Evolutionary conservation across 257 asterid species (phyloP).

Genomic region (Solanum pimpinellifolium): DNA sequence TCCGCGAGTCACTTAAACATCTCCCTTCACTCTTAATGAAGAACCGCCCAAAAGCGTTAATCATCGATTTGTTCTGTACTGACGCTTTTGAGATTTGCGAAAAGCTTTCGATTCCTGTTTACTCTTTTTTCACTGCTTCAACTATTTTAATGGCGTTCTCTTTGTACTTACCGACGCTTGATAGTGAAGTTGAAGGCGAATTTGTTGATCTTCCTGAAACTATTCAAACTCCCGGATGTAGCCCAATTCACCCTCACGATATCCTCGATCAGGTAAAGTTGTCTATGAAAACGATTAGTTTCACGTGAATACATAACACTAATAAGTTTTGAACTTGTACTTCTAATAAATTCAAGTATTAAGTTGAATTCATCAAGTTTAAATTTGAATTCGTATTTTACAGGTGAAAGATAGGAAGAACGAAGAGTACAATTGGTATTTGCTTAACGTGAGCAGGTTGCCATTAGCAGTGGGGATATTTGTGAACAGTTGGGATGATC

Average conservation of each 20-base stretch:
- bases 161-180: slow-evolving; percentile 23
- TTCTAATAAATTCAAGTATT: background rate
- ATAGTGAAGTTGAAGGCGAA: slow-evolving; percentile 21
- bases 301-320: no score
- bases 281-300: background rate
- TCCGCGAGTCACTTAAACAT: slow-evolving; percentile 16
- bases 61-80: slow-evolving; percentile 25
- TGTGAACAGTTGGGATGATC: slow-evolving; percentile 25
- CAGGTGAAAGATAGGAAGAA: slow-evolving; percentile 18
- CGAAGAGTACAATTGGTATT: slow-evolving; percentile 32
- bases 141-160: slow-evolving; percentile 11
- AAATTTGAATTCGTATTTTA: background rate
- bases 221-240: slow-evolving; percentile 25
- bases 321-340: background rate
- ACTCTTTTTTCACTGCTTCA: slow-evolving; percentile 26
- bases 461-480: slow-evolving; percentile 16
- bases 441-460: slow-evolving; percentile 13
- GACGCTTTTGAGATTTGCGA: slow-evolving; percentile 24
- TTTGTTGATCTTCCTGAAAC: slow-evolving; percentile 18
- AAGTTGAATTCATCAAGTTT: background rate
- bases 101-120: slow-evolving; percentile 22
- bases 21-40: background rate
- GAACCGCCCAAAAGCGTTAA: slow-evolving; percentile 5
- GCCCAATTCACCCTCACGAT: slow-evolving; percentile 2
- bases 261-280: slow-evolving; percentile 12